Percentiles rank a stretch among this genome's conserved stretches.
phyloP scores from a whole-genome alignment of 225 moss, liverwort and hornwort species.

The Bryum argenteum region DNA sequence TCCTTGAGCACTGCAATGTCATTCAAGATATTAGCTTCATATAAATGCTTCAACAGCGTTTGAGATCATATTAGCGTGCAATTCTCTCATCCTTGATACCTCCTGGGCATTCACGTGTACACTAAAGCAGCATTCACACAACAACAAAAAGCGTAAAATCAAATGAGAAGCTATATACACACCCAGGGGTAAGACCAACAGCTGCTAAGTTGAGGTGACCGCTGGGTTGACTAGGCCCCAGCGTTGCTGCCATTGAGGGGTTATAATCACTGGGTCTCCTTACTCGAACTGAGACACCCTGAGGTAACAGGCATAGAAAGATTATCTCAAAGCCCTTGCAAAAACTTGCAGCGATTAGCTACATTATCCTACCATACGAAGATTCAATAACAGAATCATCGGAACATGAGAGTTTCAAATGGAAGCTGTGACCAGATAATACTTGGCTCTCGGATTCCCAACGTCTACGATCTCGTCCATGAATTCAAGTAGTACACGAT shows the following conservation, averaged over 20 bases:
- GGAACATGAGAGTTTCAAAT: neutral
- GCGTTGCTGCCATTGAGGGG: conserved; percentile 97
- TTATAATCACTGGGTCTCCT: conserved; percentile 98
- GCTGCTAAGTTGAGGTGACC: conserved; percentile 84
- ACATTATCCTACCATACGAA: neutral
- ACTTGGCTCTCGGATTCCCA: conserved; percentile 2
- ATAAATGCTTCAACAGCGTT: neutral
- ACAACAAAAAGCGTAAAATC: neutral
- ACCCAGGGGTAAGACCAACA: conserved; percentile 93
- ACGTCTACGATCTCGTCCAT: neutral
- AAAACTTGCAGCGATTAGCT: neutral
- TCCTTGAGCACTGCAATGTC: conserved; percentile 66
- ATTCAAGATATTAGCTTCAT: conserved; percentile 20
- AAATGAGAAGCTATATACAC: conserved; percentile 21
- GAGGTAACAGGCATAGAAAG: neutral
- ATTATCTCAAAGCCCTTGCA: neutral
- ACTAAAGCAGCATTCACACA: neutral
- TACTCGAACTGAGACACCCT: conserved; percentile 96
- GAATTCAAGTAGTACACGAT: neutral
- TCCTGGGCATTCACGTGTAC: neutral
- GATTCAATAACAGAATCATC: neutral
- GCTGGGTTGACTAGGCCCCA: conserved; percentile 95
- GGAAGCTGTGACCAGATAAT: neutral
- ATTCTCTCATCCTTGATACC: neutral
- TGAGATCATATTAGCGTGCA: neutral